Base-by-base conservation (phyloP, 2,329 filamentous ascomycete species). In the Fulvia fulva region DNA sequence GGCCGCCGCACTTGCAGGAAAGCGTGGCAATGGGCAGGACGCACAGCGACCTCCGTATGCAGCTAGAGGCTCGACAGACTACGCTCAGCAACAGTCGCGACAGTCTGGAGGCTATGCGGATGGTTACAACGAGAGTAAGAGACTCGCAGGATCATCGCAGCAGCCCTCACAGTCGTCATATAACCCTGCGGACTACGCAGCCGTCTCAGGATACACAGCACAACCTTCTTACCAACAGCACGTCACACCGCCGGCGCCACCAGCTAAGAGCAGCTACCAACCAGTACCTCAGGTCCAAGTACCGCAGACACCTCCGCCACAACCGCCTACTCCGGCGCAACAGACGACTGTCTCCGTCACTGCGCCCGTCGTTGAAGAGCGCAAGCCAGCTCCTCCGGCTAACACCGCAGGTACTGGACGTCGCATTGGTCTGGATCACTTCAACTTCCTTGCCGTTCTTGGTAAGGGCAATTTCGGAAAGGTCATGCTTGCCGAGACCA, bases 381-480 rank as follows among this genome's bases (percentile, higher is more conserved):
- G 75, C 44, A 89, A 87, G 75, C 80, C 85, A 25, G 78, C 89
- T 32, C 89, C 89, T n/a, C 79, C 85, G 49, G 88, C 88, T 22
- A 90, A 79, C 58, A 75, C 76, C 14, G 85, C 62, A 81, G 89
- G 90, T 43, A 91, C 87, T 57, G 89, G 89, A 30, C 84, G 88
- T 70, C 86, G 93, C 54, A 97, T 99, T 71, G 94, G 94, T 19
- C 80, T 99, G 47, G 95, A 99, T 73, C 92, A 99, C 76, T 99
- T 99, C 82, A 99, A 99, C 74, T 99, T 99, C 83, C 82, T 99
- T 65, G 93, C 95, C 64, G 94, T 99, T 55, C 84, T 99, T 64
- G 94, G 94, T 72, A 99, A 99, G 77, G 94, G 94, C 78, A 99
- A 99, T 77, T 99, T 99, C 72, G 94, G 94, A 75, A 99, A 99